These are phyloP conservation scores for Globisporangium heterothallicum DNA, from an alignment of 352 stramenopile species.

Conservation along the genomic window DNA sequence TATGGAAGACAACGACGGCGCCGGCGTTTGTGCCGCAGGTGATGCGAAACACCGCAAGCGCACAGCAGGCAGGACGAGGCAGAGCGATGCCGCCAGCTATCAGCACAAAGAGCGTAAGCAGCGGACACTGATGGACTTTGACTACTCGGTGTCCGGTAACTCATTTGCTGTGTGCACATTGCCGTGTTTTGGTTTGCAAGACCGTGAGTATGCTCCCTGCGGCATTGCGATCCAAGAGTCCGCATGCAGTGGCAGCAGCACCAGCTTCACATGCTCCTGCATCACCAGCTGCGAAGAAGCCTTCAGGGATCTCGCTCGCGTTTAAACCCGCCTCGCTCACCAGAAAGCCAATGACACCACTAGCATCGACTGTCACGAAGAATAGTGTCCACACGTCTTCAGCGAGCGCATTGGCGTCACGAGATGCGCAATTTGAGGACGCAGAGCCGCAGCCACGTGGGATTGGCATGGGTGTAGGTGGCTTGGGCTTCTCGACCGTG, in stretches of 20 bases:
- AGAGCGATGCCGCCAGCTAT: slow-evolving; percentile 1
- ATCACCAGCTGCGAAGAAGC: slow-evolving; percentile 9
- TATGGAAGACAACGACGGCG: slow-evolving; percentile 40
- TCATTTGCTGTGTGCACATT: background rate
- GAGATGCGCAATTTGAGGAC: background rate
- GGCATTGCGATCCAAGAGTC: slow-evolving; percentile 42
- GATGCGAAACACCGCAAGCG: slow-evolving; percentile 12
- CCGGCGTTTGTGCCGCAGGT: slow-evolving; percentile 46
- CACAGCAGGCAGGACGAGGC: slow-evolving; percentile 2
- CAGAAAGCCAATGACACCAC: slow-evolving; percentile 19
- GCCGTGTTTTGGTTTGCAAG: slow-evolving; percentile 11
- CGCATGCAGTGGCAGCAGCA: slow-evolving; percentile 2
- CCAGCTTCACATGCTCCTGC: too few species aligned
- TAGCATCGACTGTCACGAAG: background rate
- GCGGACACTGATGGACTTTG: too few species aligned
- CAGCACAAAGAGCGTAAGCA: slow-evolving; percentile 21
- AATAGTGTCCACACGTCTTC: too few species aligned
- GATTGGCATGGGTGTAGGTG: slow-evolving; percentile 3
- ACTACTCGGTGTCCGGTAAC: too few species aligned
- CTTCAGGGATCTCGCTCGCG: slow-evolving; percentile 32
- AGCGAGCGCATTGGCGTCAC: too few species aligned
- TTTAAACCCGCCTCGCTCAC: slow-evolving; percentile 56
- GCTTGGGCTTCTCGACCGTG: slow-evolving; percentile 37
- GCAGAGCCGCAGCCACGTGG: slow-evolving; percentile 2
- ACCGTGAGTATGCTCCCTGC: slow-evolving; percentile 43